Evolutionary conservation across 768 basidiomycete genomes (phyloP).

Genomic region (Termitomyces sp.): DNA sequence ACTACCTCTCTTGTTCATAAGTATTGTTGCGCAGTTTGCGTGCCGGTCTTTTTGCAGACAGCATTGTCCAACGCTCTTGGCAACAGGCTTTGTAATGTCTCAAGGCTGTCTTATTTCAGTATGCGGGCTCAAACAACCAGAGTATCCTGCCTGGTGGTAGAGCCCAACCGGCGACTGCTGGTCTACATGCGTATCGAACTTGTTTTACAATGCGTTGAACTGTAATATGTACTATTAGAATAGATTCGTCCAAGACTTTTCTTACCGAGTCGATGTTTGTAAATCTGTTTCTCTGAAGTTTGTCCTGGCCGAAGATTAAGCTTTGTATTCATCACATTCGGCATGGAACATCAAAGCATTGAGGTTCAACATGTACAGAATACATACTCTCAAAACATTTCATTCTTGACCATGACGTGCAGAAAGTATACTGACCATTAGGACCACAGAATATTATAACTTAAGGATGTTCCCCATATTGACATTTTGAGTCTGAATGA

Average conservation of each 20-base stretch:
- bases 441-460: too few relatives aligned
- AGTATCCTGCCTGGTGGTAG: not conserved
- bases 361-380: too few relatives aligned
- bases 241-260: not conserved
- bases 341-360: too few relatives aligned
- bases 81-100: not conserved
- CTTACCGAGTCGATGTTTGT: not conserved
- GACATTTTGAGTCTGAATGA: not conserved
- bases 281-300: not conserved
- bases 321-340: too few relatives aligned
- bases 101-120: not conserved
- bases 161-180: not conserved
- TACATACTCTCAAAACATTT: not conserved
- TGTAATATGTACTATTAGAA: too few relatives aligned
- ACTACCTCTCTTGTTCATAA: slow-evolving; percentile 8
- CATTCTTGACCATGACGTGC: not conserved
- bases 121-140: not conserved
- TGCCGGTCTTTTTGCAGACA: not conserved
- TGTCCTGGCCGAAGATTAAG: not conserved
- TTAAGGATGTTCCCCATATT: too few relatives aligned
- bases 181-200: too few relatives aligned
- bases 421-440: not conserved
- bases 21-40: too few relatives aligned
- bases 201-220: not conserved
- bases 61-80: not conserved